Base-by-base conservation (phyloP, 306 rosid species). In the Cicer judaicum region DNA sequence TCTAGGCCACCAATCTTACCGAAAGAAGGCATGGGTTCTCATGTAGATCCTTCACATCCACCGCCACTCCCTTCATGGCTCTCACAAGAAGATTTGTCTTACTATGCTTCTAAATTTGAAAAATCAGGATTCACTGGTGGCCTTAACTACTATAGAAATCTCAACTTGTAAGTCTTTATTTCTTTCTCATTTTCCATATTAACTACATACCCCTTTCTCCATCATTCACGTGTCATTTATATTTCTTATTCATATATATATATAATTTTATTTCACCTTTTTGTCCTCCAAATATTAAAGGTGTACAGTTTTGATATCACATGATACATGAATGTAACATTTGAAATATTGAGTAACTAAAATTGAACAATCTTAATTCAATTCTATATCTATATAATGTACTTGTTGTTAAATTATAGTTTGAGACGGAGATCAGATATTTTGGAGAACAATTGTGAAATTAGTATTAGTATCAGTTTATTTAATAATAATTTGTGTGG, bases 81-180 rank as follows among this genome's bases (percentile, higher is more conserved):
- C 63, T 19, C 86, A 13, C 53, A 75, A 43, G 64, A 81, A 12
- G 86, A 86, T n/a, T 13, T 84, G 10, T 41, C 47, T 60, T 81
- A 83, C 54, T 83, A 36, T 68, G 82, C 54, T 44, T n/a, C 74
- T 24, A 79, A 87, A 77, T 87, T 76, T 48, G 65, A 79, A 0
- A 64, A 76, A 67, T 73, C 81, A 0, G 81, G 90, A 43, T 84
- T 87, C 81, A 56, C 79, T 2, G 88, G 83, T 40, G 79, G 71
- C 16, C 64, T 84, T 43, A 87, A 84, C 83, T 84, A 84, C 83
- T 79, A 87, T 11, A 76, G 82, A 73, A 75, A 59, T 19, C 10
- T 84, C 12, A 74, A 80, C 73, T 34, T 9, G 80, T 84, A 79
- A 7, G 21, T 75, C 50, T 3, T 2, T 19, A 4, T 48, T 24